phyloP scores from a whole-genome alignment of 1,139 yeast species.

The Candida sp. region DNA sequence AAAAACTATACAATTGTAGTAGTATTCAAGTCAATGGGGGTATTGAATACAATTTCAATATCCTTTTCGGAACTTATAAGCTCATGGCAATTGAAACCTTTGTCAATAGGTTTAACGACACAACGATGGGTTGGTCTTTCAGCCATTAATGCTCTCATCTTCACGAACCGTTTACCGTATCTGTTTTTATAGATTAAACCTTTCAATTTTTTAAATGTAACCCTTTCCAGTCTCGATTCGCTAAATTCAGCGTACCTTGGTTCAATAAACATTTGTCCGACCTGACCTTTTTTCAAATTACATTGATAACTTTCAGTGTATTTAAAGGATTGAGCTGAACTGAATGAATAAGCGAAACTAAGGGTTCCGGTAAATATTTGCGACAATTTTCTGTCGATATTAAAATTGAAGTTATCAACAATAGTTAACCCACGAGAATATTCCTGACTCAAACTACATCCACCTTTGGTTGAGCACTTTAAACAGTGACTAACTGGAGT shows the following conservation, averaged over 20 bases:
- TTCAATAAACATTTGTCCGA: slow-evolving; percentile 2
- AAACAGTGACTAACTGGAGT: not conserved
- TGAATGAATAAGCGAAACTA: slow-evolving; percentile 1
- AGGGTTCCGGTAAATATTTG: not conserved
- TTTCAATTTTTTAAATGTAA: not conserved
- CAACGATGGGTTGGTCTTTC: slow-evolving; percentile 1
- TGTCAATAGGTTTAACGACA: not conserved
- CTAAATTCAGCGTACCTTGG: slow-evolving; percentile 2
- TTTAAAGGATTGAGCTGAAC: not conserved
- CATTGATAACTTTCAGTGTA: slow-evolving; percentile 1
- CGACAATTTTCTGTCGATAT: not conserved
- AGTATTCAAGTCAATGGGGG: not conserved
- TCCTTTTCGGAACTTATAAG: not conserved
- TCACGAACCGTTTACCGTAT: not conserved
- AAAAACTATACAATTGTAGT: not conserved
- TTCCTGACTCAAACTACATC: not conserved
- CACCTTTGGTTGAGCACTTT: not conserved
- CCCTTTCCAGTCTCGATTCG: not conserved
- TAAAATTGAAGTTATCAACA: not conserved
- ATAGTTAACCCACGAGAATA: not conserved
- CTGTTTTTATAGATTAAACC: not conserved
- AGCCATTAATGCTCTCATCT: not conserved
- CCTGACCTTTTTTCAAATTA: slow-evolving; percentile 1
- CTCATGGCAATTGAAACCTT: not conserved
- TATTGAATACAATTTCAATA: not conserved